Percentiles rank a stretch among this genome's conserved stretches.
Evolutionary conservation across 2,329 filamentous ascomycete genomes (phyloP).

Genomic region (Lachnellula suecica): DNA sequence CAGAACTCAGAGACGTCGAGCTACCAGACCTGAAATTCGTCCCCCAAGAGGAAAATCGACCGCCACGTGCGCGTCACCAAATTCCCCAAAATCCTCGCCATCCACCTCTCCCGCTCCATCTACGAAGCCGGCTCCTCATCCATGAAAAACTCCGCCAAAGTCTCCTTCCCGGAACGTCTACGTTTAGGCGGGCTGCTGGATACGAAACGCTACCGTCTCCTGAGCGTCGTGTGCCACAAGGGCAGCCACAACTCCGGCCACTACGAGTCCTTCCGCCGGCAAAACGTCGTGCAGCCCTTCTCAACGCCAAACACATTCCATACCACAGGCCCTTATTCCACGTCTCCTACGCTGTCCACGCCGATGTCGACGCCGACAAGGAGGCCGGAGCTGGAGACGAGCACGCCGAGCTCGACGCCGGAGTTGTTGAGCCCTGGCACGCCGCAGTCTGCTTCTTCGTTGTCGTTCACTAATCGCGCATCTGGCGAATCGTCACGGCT

Average conservation of each 20-base stretch:
- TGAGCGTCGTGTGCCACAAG: conserved; percentile 89
- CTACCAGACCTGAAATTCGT: conserved; percentile 72
- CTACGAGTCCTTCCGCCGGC: conserved; percentile 92
- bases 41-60: conserved; percentile 81
- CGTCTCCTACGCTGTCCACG: conserved; percentile 25
- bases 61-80: conserved; percentile 82
- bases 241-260: conserved; percentile 95
- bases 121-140: conserved; percentile 77
- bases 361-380: conserved; percentile 29
- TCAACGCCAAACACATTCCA: conserved; percentile 81
- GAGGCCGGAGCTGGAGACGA: conserved; percentile 27
- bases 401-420: conserved; percentile 26
- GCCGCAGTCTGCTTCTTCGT: conserved; percentile 25
- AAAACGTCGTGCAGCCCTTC: conserved; percentile 76
- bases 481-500: conserved; percentile 11
- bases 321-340: conserved; percentile 64
- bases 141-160: conserved; percentile 92
- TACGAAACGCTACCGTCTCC: conserved; percentile 77
- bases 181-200: conserved; percentile 77
- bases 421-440: conserved; percentile 29
- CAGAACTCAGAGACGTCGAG: conserved; percentile 66
- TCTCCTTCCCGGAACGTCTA: conserved; percentile 85
- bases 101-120: conserved; percentile 91
- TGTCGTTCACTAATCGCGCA: conserved; percentile 20
- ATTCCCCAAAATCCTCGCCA: conserved; percentile 86